Conservation (phyloP, 2,329 filamentous ascomycete genomes). For the Nakataea oryzae region DNA sequence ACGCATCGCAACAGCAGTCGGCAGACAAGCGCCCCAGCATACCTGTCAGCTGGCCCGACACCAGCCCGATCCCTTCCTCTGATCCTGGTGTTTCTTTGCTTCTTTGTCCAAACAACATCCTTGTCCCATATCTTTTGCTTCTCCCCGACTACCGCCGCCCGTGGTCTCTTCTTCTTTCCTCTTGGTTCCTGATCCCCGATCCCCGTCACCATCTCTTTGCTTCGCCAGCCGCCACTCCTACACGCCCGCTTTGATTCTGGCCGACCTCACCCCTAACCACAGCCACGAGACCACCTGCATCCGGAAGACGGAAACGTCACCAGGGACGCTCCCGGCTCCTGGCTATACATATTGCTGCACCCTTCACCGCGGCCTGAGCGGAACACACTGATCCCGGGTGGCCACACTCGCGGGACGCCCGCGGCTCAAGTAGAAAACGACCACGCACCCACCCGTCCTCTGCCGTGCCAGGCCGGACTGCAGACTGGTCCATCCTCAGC, state of each 20-base stretch:
- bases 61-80: conserved; percentile 10
- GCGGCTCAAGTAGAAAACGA: background rate
- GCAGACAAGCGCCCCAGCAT: background rate
- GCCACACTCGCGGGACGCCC: background rate
- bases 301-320: background rate
- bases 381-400: background rate
- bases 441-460: no score
- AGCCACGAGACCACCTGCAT: background rate
- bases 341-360: background rate
- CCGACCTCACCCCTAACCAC: background rate
- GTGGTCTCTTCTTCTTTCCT: background rate
- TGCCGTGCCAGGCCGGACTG: background rate
- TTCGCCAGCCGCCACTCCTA: no score
- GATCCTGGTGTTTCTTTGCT: conserved; percentile 11
- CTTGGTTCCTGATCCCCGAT: background rate
- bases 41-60: background rate
- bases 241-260: background rate
- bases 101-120: background rate
- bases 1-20: conserved; percentile 24
- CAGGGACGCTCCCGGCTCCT: background rate
- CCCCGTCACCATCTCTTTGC: background rate
- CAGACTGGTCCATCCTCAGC: background rate
- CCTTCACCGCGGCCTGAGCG: background rate
- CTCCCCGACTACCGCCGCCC: no score
- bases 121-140: background rate